Conservation (phyloP, 106 monocot genomes). For the Dactylorhiza incarnata region DNA sequence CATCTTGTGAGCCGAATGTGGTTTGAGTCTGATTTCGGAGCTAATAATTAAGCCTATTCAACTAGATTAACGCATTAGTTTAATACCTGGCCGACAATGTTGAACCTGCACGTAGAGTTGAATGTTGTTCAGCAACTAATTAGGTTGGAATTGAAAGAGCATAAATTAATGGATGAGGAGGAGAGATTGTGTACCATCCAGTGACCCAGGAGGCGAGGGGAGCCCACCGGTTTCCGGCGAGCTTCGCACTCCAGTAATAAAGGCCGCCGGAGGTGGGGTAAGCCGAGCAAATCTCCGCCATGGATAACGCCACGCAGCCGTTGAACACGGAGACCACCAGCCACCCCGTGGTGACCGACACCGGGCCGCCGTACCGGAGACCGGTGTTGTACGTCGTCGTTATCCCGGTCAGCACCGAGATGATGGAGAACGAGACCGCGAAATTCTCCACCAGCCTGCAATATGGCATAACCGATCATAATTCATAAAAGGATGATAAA, state of each 20-base stretch:
- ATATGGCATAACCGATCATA: too few relatives aligned
- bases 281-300: conserved; percentile 75
- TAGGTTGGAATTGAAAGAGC: too few relatives aligned
- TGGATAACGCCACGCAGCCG: conserved; percentile 33
- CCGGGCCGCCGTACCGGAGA: conserved; percentile 49
- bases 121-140: too few relatives aligned
- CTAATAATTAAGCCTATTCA: too few relatives aligned
- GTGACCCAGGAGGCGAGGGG: conserved; percentile 66
- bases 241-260: conserved; percentile 65
- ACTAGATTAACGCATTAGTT: too few relatives aligned
- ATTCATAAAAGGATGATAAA: too few relatives aligned
- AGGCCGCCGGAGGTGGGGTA: conserved; percentile 63
- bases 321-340: conserved; percentile 29
- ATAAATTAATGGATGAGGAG: too few relatives aligned
- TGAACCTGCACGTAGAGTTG: conserved; percentile 63
- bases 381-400: conserved; percentile 51
- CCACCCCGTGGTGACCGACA: conserved; percentile 39
- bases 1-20: too few relatives aligned
- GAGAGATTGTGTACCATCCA: too few relatives aligned
- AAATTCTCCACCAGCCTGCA: conserved; percentile 55
- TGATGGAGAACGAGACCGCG: conserved; percentile 60
- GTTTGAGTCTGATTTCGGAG: too few relatives aligned
- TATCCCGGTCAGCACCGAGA: conserved; percentile 51
- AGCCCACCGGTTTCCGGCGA: conserved; percentile 41
- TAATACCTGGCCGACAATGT: conserved; percentile 71